Evolutionary conservation across 768 basidiomycete genomes (phyloP).

Genomic region (Porpolomopsis calyptriformis): DNA sequence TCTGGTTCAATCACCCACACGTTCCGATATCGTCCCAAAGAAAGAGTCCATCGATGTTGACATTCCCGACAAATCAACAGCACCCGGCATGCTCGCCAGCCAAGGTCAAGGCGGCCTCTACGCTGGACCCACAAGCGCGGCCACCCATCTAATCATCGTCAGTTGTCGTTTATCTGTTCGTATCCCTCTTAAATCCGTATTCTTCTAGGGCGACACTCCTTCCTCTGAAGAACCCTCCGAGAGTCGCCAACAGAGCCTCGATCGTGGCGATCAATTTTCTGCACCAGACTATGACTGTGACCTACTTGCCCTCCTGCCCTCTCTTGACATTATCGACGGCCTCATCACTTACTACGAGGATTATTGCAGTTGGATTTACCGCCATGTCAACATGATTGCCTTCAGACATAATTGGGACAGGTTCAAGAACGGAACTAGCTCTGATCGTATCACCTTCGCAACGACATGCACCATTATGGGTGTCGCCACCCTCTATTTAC

Average conservation of each 20-base stretch:
- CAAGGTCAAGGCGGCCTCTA: conserved; percentile 62
- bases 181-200: background rate
- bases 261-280: conserved; percentile 32
- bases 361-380: conserved; percentile 82
- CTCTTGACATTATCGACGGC: conserved; percentile 57
- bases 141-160: conserved; percentile 58
- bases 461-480: conserved; percentile 70
- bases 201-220: conserved; percentile 31
- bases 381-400: conserved; percentile 56
- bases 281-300: conserved; percentile 49
- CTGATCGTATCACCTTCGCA: conserved; percentile 60
- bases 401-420: conserved; percentile 61
- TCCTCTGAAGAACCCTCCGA: conserved; percentile 43
- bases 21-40: conserved; percentile 36
- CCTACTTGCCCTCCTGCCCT: conserved; percentile 55
- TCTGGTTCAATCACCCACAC: conserved; percentile 21
- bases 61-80: conserved; percentile 32
- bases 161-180: conserved; percentile 12
- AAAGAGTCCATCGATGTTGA: conserved; percentile 43
- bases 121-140: conserved; percentile 69
- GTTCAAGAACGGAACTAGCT: conserved; percentile 55
- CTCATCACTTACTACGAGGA: conserved; percentile 73
- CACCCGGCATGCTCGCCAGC: conserved; percentile 58
- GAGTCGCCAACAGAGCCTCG: conserved; percentile 44
- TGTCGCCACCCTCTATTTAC: conserved; percentile 62